These are phyloP conservation scores for Verticillium tricorpus DNA, from an alignment of 2,329 filamentous ascomycete genomes.

Conservation along the genomic window DNA sequence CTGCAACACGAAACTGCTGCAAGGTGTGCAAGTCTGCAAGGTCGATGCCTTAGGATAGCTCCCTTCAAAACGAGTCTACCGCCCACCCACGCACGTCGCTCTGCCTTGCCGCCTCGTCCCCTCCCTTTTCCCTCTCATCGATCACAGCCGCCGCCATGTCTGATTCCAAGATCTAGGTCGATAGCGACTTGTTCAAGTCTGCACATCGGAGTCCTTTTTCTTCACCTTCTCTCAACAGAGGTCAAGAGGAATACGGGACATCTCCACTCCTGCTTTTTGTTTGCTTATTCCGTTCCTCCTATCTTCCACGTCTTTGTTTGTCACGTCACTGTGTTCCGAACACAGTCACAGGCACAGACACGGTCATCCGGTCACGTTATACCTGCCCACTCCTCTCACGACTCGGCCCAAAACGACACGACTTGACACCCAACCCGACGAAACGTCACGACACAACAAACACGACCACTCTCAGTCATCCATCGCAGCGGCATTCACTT, in stretches of 20 bases:
- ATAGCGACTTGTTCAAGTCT: constrained; percentile 53
- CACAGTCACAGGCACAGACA: constrained; percentile 8
- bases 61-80: constrained; percentile 27
- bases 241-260: constrained; percentile 5
- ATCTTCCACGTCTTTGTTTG: constrained; percentile 13
- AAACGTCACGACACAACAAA: constrained; percentile 1
- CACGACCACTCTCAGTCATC: constrained; percentile 16
- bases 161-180: constrained; percentile 46
- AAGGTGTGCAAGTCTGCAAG: neutral
- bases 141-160: constrained; percentile 51
- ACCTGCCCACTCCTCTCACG: constrained; percentile 7
- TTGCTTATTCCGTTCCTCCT: constrained; percentile 11
- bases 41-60: neutral
- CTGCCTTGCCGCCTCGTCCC: constrained; percentile 22
- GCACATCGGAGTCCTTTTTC: constrained; percentile 26
- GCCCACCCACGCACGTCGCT: constrained; percentile 20
- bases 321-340: constrained; percentile 10
- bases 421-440: constrained; percentile 6
- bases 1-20: neutral
- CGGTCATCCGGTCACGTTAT: constrained; percentile 9
- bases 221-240: neutral
- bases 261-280: constrained; percentile 10
- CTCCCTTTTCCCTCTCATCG: constrained; percentile 36
- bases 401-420: constrained; percentile 4
- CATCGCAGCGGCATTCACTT: constrained; percentile 46